Evolutionary conservation across 208 protist genomes (phyloP).

Genomic region (Wallacemonas sp.): DNA sequence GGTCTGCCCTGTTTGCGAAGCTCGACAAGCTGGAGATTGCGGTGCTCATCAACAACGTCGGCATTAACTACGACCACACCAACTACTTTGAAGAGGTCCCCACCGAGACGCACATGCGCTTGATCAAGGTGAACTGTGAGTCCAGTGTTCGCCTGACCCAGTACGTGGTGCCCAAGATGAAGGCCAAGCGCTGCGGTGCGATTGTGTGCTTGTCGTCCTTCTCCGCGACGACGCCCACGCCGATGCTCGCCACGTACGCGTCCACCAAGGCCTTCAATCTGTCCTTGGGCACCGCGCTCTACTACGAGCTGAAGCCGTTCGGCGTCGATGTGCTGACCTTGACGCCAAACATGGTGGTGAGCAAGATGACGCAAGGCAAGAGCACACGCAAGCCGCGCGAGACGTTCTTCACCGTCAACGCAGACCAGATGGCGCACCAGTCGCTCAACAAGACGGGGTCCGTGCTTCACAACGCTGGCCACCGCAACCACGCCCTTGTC

Average conservation of each 20-base stretch:
- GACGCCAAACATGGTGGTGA: constrained; percentile 82
- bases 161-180: constrained; percentile 77
- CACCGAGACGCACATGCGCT: constrained; percentile 47
- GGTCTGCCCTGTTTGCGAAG: constrained; percentile 53
- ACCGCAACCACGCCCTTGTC: constrained; percentile 70
- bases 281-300: constrained; percentile 58
- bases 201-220: constrained; percentile 83
- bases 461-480: constrained; percentile 41
- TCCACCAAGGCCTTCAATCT: constrained; percentile 89
- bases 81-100: constrained; percentile 84
- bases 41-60: constrained; percentile 93
- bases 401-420: constrained; percentile 72
- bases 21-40: constrained; percentile 58
- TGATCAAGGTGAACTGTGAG: constrained; percentile 91
- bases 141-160: constrained; percentile 82
- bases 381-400: constrained; percentile 65
- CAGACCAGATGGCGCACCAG: constrained; percentile 66
- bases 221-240: constrained; percentile 64
- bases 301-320: constrained; percentile 65
- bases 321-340: constrained; percentile 71
- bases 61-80: constrained; percentile 90
- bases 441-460: constrained; percentile 71
- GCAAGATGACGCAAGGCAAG: constrained; percentile 76
- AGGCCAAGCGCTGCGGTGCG: constrained; percentile 56
- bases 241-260: constrained; percentile 85